Percentiles rank a stretch among this genome's conserved stretches.
Conservation (phyloP, 192 early-diverging fungal genomes). For the Podila clonocystis region DNA sequence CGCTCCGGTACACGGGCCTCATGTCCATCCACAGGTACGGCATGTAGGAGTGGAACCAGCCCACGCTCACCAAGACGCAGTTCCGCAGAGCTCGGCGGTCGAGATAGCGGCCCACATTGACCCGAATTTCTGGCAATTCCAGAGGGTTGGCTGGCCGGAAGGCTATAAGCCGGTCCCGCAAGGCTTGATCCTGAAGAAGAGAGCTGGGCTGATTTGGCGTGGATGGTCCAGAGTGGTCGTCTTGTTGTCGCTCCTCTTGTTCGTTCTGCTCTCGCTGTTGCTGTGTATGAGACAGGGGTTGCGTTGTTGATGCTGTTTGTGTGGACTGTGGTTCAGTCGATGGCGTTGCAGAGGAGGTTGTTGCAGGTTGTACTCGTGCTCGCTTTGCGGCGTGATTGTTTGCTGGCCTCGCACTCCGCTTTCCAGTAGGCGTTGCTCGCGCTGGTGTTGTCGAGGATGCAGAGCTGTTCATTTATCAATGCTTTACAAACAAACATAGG, state of each 20-base stretch:
- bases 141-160: conserved; percentile 27
- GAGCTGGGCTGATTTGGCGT: no score
- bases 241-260: not conserved
- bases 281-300: not conserved
- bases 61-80: conserved; percentile 16
- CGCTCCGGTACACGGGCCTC: conserved; percentile 29
- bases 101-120: conserved; percentile 20
- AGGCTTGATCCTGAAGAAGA: not conserved
- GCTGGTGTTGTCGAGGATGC: no score
- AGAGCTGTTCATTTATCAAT: no score
- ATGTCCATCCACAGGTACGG: conserved; percentile 20
- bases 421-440: no score
- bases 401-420: no score
- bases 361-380: no score
- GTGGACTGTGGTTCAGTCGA: no score
- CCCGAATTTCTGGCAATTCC: conserved; percentile 23
- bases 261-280: not conserved
- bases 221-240: no score
- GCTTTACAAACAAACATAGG: no score
- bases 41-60: conserved; percentile 29
- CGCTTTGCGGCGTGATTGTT: no score
- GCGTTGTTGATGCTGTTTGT: not conserved
- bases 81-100: conserved; percentile 10
- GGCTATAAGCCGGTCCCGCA: not conserved
- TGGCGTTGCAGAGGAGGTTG: no score